Evolutionary conservation across 108 stramenopile genomes (phyloP), one percentile per base, ranked within the genome.

Genomic region (Schizochytrium sp.): DNA sequence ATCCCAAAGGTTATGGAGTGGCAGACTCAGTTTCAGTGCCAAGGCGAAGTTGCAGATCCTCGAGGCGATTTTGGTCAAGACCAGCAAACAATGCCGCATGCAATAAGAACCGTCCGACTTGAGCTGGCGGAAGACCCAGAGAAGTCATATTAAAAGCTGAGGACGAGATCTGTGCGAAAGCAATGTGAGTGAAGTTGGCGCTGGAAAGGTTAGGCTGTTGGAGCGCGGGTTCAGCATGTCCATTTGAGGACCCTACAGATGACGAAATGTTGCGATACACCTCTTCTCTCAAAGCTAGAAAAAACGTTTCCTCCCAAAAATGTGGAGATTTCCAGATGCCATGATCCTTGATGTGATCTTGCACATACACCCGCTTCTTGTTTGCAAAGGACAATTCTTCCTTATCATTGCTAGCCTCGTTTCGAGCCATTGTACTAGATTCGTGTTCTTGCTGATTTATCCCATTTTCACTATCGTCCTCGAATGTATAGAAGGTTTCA

Each of bases 301-400:
- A 83, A 55, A 83, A 83, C 10, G 76, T 83, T 55, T 83, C 76
- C 2, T 83, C 76, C 76, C 76, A 83, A 50, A 83, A 83, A 53
- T 83, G 76, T 10, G 53, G 47, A n/a, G 50, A 55, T 42, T 83
- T 83, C 76, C 76, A 83, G 28, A 83, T 83, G 5, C 50, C 47
- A 28, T 83, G 76, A 38, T 83, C 76, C 53, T 83, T 83, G 50
- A 83, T 55, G 28, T 55, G 50, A 42, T 83, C 76, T 55, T 83
- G 76, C 17, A 83, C 76, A 28, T 83, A 83, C n/a, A 55, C 53
- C 5, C 53, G 47, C 2, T 13, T 15, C 0, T 58, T 58, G 57
- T 58, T 17, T 10, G 57, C 57, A 10, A 15, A 15, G 57, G 57
- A 17, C 57, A 17, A 58, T 58, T 17, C 57, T 17, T 58, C 17